Conservation (phyloP, 345 rosid genomes). For the Camelina neglecta region DNA sequence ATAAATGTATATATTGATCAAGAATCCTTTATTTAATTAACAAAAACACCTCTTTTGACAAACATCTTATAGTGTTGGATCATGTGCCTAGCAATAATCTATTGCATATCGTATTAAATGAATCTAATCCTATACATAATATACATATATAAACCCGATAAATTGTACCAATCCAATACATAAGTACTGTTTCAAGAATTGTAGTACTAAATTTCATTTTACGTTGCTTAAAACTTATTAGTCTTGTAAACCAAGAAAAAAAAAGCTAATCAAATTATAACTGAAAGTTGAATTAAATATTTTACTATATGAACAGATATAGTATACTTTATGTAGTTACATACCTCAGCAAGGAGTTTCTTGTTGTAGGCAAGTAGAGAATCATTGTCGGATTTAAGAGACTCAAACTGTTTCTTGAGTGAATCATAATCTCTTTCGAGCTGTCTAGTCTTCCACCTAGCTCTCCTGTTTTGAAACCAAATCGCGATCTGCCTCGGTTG, state of each 20-base stretch:
- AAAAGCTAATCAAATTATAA: background rate
- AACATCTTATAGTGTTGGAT: slow-evolving; percentile 54
- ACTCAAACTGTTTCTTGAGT: slow-evolving; percentile 68
- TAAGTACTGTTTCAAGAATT: background rate
- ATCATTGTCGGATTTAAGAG: slow-evolving; percentile 65
- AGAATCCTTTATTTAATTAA: slow-evolving; percentile 28
- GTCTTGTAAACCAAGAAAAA: background rate
- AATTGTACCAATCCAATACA: slow-evolving; percentile 9
- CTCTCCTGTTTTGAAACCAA: slow-evolving; percentile 82
- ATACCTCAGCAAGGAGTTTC: slow-evolving; percentile 66
- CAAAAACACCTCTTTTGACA: slow-evolving; percentile 43
- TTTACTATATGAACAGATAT: background rate
- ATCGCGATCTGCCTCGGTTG: slow-evolving; percentile 76
- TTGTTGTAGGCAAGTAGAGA: slow-evolving; percentile 69
- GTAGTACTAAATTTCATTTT: background rate
- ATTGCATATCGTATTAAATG: slow-evolving; percentile 34
- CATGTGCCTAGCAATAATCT: slow-evolving; percentile 44
- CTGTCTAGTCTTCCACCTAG: slow-evolving; percentile 83
- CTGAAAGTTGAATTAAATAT: background rate
- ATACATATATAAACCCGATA: background rate
- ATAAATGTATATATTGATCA: slow-evolving; percentile 28
- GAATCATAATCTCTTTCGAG: slow-evolving; percentile 68
- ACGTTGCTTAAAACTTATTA: background rate
- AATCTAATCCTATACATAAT: background rate
- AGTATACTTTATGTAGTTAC: background rate